Evolutionary conservation across 345 rosid genomes (phyloP).

Genomic region (Clausena lansium): DNA sequence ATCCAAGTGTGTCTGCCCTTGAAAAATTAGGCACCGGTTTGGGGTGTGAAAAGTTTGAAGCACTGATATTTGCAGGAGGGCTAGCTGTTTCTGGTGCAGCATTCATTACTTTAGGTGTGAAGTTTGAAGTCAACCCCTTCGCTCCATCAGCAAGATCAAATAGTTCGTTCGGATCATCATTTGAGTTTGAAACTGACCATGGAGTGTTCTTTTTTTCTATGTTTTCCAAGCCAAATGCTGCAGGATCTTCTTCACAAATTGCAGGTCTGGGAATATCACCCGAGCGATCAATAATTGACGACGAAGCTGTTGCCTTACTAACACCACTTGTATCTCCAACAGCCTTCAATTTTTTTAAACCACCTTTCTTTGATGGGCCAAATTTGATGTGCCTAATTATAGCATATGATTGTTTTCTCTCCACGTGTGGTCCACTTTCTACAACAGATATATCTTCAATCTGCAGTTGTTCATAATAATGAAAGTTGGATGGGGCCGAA

Average conservation of each 20-base stretch:
- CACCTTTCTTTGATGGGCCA: slow-evolving; percentile 68
- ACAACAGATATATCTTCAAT: slow-evolving; percentile 57
- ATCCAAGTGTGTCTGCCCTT: slow-evolving; percentile 6
- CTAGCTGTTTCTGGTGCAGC: not conserved
- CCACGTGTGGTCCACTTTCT: slow-evolving; percentile 69
- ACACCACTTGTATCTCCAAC: slow-evolving; percentile 14
- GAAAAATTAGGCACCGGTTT: slow-evolving; percentile 4
- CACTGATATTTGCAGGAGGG: not conserved
- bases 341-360: slow-evolving; percentile 40
- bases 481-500: not conserved
- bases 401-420: slow-evolving; percentile 58
- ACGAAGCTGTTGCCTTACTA: not conserved
- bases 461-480: slow-evolving; percentile 31
- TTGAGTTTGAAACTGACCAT: slow-evolving; percentile 19
- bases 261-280: slow-evolving; percentile 11
- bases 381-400: slow-evolving; percentile 69
- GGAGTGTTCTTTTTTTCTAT: slow-evolving; percentile 11
- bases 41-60: slow-evolving; percentile 4
- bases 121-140: slow-evolving; percentile 4
- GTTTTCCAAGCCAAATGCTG: slow-evolving; percentile 7
- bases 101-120: not conserved
- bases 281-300: not conserved
- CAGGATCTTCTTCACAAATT: slow-evolving; percentile 18
- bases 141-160: slow-evolving; percentile 8
- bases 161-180: slow-evolving; percentile 13